Conservation (phyloP, 805 yeast species). For the Saturnispora mendoncae region DNA sequence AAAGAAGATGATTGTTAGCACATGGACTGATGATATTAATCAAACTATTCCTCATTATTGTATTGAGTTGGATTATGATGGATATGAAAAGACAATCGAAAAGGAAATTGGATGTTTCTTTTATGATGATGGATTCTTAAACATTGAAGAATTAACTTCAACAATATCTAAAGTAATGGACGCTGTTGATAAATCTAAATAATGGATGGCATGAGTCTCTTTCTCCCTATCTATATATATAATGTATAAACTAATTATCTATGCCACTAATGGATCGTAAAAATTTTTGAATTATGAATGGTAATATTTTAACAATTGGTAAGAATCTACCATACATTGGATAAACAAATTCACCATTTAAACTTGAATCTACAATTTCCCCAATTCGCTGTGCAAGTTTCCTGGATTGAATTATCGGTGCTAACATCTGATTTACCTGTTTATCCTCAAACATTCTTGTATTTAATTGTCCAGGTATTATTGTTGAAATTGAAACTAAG, state of each 20-base stretch:
- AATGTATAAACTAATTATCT: conserved; percentile 18
- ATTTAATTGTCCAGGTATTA: conserved; percentile 44
- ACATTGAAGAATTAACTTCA: conserved; percentile 27
- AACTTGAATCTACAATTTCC: conserved; percentile 30
- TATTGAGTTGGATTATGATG: conserved; percentile 28
- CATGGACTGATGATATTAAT: conserved; percentile 25
- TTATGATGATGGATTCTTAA: conserved; percentile 38
- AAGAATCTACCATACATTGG: conserved; percentile 42
- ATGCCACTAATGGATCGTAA: conserved; percentile 24
- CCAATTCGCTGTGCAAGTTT: conserved; percentile 32
- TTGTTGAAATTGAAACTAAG: conserved; percentile 29
- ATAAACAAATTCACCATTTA: conserved; percentile 33
- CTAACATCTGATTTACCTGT: conserved; percentile 34
- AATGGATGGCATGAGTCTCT: no score
- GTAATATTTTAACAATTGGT: conserved; percentile 35
- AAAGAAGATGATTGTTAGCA: conserved; percentile 31
- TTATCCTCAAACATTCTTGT: conserved; percentile 43
- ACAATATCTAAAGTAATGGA: conserved; percentile 20
- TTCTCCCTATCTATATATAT: no score
- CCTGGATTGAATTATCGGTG: conserved; percentile 37
- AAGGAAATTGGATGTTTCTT: conserved; percentile 36
- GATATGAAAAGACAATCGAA: conserved; percentile 14
- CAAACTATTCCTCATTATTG: conserved; percentile 34
- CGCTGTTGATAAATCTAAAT: conserved; percentile 19
- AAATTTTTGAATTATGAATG: conserved; percentile 30